Conservation (phyloP, 495 filamentous ascomycete species). For the Lophium mytilinum region DNA sequence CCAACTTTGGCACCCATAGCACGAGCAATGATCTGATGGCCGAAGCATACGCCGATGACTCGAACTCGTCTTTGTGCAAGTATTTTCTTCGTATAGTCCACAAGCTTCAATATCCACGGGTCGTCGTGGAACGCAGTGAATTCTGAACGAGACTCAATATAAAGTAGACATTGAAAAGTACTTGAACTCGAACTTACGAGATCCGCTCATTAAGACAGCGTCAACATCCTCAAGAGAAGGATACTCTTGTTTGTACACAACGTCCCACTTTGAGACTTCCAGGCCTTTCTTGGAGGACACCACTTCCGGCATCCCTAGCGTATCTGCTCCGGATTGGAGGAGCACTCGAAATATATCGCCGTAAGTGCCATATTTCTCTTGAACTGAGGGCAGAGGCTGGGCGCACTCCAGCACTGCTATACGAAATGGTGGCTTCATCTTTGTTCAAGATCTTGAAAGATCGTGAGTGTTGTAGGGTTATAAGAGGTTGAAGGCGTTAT, state of each 20-base stretch:
- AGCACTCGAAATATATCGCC: slow-evolving; percentile 61
- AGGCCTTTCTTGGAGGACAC: slow-evolving; percentile 38
- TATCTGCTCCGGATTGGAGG: slow-evolving; percentile 45
- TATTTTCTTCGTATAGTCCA: slow-evolving; percentile 56
- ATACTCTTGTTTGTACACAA: slow-evolving; percentile 55
- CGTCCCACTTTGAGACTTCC: slow-evolving; percentile 56
- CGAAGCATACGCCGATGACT: slow-evolving; percentile 79
- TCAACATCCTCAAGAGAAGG: slow-evolving; percentile 67
- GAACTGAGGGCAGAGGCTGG: slow-evolving; percentile 49
- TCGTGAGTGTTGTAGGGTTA: too few relatives aligned
- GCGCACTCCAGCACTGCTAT: slow-evolving; percentile 83
- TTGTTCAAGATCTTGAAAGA: not conserved
- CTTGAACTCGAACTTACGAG: slow-evolving; percentile 33
- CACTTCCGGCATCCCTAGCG: slow-evolving; percentile 35
- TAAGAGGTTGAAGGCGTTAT: not conserved
- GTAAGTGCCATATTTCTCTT: slow-evolving; percentile 62
- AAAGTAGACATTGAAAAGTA: not conserved
- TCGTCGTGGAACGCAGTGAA: slow-evolving; percentile 57
- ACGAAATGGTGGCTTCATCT: slow-evolving; percentile 50
- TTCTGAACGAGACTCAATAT: slow-evolving; percentile 29
- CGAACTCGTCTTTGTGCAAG: slow-evolving; percentile 52
- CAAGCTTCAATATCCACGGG: slow-evolving; percentile 68
- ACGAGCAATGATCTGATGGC: slow-evolving; percentile 80
- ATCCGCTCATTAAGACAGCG: slow-evolving; percentile 74
- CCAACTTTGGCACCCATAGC: slow-evolving; percentile 63